A percentile compares a stretch with the other conserved stretches of the same genome.
Conservation (phyloP, 1,284 basidiomycete genomes). For the Cutaneotrichosporon sp. region DNA sequence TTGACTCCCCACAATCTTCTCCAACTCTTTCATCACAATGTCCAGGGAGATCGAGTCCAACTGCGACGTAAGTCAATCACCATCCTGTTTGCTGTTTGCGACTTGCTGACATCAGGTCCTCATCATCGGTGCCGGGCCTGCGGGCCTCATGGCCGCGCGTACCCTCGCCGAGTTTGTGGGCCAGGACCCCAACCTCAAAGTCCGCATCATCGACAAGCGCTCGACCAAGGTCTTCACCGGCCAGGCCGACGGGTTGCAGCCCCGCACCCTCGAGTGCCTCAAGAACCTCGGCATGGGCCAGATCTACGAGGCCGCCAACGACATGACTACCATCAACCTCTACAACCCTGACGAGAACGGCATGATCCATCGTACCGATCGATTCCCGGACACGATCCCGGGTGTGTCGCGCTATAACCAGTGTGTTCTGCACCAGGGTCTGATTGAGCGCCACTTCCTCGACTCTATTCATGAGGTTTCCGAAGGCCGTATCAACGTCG, state of each 20-base stretch:
- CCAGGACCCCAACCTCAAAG: constrained; percentile 25
- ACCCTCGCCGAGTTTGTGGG: constrained; percentile 21
- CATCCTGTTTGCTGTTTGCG: not conserved
- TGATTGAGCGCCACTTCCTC: constrained; percentile 27
- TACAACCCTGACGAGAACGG: constrained; percentile 30
- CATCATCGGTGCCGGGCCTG: constrained; percentile 20
- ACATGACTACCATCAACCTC: constrained; percentile 22
- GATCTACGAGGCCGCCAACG: constrained; percentile 21
- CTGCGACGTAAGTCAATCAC: constrained; percentile 11
- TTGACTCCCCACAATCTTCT: constrained; percentile 1
- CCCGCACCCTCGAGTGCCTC: constrained; percentile 23
- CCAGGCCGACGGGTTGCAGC: constrained; percentile 27
- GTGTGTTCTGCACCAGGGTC: constrained; percentile 26
- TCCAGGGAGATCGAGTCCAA: constrained; percentile 16
- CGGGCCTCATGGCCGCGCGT: constrained; percentile 27
- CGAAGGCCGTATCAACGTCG: constrained; percentile 19
- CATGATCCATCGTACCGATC: constrained; percentile 26
- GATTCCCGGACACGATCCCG: constrained; percentile 28
- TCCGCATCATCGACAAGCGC: constrained; percentile 31
- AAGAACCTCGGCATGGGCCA: constrained; percentile 21
- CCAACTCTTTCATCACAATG: not conserved
- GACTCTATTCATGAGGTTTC: constrained; percentile 25
- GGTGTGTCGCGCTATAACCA: constrained; percentile 29
- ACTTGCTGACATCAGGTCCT: constrained; percentile 9
- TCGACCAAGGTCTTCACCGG: constrained; percentile 28